Conservation (phyloP, 2,329 filamentous ascomycete genomes). For the Fusarium irregulare region DNA sequence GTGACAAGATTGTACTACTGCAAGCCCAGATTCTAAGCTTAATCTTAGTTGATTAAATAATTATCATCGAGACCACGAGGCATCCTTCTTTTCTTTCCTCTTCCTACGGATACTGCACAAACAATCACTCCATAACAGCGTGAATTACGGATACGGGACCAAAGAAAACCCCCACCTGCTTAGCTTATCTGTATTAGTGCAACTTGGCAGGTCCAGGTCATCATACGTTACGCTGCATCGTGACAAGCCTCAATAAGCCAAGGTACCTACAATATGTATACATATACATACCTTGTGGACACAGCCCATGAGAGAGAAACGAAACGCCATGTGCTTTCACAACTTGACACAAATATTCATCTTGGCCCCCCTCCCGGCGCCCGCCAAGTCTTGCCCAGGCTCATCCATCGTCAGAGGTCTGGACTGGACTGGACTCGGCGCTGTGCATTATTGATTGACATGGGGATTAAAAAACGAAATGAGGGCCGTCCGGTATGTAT, state of each 20-base stretch:
- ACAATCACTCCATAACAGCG: not conserved
- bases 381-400: slow-evolving; percentile 36
- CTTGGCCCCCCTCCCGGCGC: slow-evolving; percentile 16
- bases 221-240: slow-evolving; percentile 28
- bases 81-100: not conserved
- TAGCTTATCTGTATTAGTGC: slow-evolving; percentile 4
- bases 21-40: slow-evolving; percentile 20
- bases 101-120: not conserved
- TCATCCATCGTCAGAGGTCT: slow-evolving; percentile 30
- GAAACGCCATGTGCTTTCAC: slow-evolving; percentile 28
- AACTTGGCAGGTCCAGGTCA: slow-evolving; percentile 20
- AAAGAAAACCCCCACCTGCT: not conserved
- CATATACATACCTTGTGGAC: not conserved
- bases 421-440: slow-evolving; percentile 33
- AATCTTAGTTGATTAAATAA: slow-evolving; percentile 16
- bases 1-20: slow-evolving; percentile 7
- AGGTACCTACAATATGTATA: not conserved
- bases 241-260: slow-evolving; percentile 16
- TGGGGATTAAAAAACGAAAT: slow-evolving; percentile 12
- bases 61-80: slow-evolving; percentile 1
- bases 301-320: not conserved
- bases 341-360: slow-evolving; percentile 38
- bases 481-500: not conserved
- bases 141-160: not conserved
- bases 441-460: slow-evolving; percentile 11